Conservation (phyloP, 2,329 filamentous ascomycete genomes). For the Didymella arachidicola region DNA sequence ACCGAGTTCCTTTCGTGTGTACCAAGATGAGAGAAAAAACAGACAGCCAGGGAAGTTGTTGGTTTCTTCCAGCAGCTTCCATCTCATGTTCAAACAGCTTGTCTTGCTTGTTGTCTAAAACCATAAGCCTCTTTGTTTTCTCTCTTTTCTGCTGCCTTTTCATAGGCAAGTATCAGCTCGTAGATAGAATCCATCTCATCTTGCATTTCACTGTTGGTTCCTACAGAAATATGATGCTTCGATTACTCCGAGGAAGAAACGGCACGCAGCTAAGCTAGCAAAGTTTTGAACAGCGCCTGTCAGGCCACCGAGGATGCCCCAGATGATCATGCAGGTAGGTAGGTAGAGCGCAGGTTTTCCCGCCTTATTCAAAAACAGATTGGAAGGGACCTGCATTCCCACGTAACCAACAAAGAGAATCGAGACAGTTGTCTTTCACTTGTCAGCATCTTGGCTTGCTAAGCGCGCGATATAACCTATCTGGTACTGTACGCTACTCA, state of each 20-base stretch:
- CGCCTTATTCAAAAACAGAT: slow-evolving; percentile 55
- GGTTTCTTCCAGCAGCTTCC: too few species aligned
- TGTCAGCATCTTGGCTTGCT: not conserved
- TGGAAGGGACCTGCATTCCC: slow-evolving; percentile 51
- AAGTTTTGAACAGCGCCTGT: slow-evolving; percentile 56
- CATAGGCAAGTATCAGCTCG: too few species aligned
- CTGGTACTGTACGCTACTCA: slow-evolving; percentile 67
- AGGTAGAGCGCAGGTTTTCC: slow-evolving; percentile 51
- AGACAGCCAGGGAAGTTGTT: slow-evolving; percentile 64
- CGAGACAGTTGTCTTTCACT: slow-evolving; percentile 34
- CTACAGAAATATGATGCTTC: slow-evolving; percentile 61
- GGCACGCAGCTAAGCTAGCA: slow-evolving; percentile 55
- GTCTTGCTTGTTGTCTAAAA: too few species aligned
- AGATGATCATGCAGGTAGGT: slow-evolving; percentile 51
- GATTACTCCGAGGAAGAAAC: slow-evolving; percentile 62
- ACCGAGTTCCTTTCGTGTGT: slow-evolving; percentile 72
- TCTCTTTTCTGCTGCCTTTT: too few species aligned
- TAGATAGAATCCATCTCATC: too few species aligned
- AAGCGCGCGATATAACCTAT: not conserved
- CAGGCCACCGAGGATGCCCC: slow-evolving; percentile 52
- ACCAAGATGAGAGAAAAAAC: slow-evolving; percentile 72
- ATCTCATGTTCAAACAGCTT: too few species aligned
- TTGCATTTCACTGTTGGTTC: too few species aligned
- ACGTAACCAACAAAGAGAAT: slow-evolving; percentile 67
- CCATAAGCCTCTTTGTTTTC: too few species aligned